Conservation (phyloP, 1,284 basidiomycete genomes). For the Ceratobasidium sp. region DNA sequence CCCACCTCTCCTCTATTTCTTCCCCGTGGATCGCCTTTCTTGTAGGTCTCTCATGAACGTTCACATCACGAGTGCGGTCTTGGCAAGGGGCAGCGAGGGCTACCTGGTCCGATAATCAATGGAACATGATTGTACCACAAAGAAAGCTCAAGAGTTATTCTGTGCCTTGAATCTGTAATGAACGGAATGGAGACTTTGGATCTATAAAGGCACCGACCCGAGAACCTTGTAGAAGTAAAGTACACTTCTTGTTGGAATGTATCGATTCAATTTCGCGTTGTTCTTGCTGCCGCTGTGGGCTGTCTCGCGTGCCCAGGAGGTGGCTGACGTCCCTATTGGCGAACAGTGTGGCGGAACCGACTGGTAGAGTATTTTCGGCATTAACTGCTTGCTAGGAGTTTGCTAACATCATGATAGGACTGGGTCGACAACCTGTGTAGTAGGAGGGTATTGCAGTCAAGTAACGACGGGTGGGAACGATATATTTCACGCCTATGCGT, state of each 20-base stretch:
- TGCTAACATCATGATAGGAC: background rate
- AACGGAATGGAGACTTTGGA: background rate
- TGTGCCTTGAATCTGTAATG: too few relatives aligned
- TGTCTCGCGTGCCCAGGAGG: background rate
- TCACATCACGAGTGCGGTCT: background rate
- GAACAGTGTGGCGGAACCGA: background rate
- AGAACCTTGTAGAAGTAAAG: background rate
- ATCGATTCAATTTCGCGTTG: background rate
- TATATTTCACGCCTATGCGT: background rate
- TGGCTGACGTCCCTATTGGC: constrained; percentile 29
- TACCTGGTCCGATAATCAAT: constrained; percentile 4
- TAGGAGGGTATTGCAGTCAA: constrained; percentile 8
- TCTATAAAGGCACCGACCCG: background rate
- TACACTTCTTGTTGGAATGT: background rate
- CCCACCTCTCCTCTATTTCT: background rate
- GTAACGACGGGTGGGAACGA: background rate
- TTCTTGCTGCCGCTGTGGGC: background rate
- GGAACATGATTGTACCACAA: background rate
- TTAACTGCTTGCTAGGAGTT: too few relatives aligned
- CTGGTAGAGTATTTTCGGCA: background rate
- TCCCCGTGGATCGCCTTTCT: background rate
- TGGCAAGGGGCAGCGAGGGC: constrained; percentile 3
- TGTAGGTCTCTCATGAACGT: background rate
- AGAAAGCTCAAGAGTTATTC: background rate
- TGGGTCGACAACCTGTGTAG: constrained; percentile 5